phyloP scores from a whole-genome alignment of 805 yeast species.

The Blastobotrys parvus region DNA sequence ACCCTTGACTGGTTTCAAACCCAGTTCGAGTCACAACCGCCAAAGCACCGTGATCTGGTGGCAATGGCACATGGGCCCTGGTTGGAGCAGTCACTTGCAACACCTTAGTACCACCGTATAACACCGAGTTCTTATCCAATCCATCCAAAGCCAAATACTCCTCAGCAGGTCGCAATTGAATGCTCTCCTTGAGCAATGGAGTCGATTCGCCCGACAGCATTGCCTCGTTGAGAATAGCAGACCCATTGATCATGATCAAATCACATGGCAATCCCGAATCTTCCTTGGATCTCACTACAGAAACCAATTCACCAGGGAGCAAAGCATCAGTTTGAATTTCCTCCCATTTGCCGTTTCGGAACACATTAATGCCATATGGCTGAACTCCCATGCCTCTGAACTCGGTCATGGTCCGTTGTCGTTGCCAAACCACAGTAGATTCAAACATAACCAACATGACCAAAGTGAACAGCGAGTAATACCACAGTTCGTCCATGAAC shows the following conservation, averaged over 20 bases:
- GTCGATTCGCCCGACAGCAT: constrained; percentile 99
- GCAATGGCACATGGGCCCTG: constrained; percentile 37
- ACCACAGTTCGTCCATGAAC: constrained; percentile 97
- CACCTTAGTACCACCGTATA: constrained; percentile 95
- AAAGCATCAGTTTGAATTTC: constrained; percentile 63
- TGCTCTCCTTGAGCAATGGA: constrained; percentile 87
- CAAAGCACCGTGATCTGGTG: constrained; percentile 89
- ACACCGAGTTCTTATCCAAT: constrained; percentile 75
- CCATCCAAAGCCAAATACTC: constrained; percentile 70
- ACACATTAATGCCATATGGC: constrained; percentile 72
- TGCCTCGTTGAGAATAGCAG: constrained; percentile 96
- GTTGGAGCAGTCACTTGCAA: constrained; percentile 78
- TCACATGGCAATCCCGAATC: constrained; percentile 95
- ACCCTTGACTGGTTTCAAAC: constrained; percentile 97
- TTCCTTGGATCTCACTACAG: constrained; percentile 79
- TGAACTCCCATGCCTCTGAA: constrained; percentile 96
- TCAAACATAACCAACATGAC: constrained; percentile 92
- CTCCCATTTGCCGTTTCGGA: constrained; percentile 63
- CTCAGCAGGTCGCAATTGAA: constrained; percentile 66
- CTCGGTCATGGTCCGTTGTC: constrained; percentile 89
- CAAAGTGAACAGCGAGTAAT: constrained; percentile 80
- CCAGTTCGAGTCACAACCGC: constrained; percentile 91
- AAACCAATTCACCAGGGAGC: constrained; percentile 83
- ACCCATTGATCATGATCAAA: constrained; percentile 73
- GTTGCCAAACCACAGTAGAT: constrained; percentile 89